Base-by-base conservation (phyloP, 805 yeast genomes). In the Wickerhamiella nectarea region DNA sequence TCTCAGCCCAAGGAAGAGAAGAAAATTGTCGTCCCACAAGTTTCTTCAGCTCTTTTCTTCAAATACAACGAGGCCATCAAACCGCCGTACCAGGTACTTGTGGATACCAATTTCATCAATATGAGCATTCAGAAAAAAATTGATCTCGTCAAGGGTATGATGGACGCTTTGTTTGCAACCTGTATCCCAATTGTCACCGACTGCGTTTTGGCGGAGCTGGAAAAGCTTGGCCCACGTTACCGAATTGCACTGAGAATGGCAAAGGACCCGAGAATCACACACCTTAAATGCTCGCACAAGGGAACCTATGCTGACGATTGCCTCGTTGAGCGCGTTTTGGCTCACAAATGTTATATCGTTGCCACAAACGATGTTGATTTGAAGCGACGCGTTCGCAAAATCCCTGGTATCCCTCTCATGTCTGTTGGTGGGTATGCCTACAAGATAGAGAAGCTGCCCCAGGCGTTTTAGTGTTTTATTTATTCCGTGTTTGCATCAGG, bases 241-340 rank as follows among this genome's bases (percentile, higher is more conserved):
- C 72, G 97, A 58, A 91, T 91, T 50, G 98, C 98, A 0, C 69
- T 91, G 52, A 77, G 80, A 46, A 67, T 91, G 56, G 98, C 98
- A 18, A 80, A 83, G 52, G 98, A 91, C 59, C 95, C 96, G 35
- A 70, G 97, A 55, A 80, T 91, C 29, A 73, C 83, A 53, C 71
- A 96, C 48, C 68, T 91, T 39, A 83, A 78, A 35, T 91, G 98
- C 57, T 69, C 89, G 9, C 98, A 91, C 58, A 82, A 80, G 54
- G 98, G 98, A 24, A 89, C 95, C 0, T 91, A 91, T 68, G 98
- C 98, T 22, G 98, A 91, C 75, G 98, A 91, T 63, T 91, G 98
- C 62, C 60, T 91, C 7, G 97, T 91, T 14, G 78, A 81, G 59
- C 71, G 98, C 54, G 94, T 91, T 6, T 72, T 89, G 61, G 96